These are phyloP conservation scores for Metschnikowia chrysomelidarum DNA, from an alignment of 805 yeast species.

Conservation along the genomic window DNA sequence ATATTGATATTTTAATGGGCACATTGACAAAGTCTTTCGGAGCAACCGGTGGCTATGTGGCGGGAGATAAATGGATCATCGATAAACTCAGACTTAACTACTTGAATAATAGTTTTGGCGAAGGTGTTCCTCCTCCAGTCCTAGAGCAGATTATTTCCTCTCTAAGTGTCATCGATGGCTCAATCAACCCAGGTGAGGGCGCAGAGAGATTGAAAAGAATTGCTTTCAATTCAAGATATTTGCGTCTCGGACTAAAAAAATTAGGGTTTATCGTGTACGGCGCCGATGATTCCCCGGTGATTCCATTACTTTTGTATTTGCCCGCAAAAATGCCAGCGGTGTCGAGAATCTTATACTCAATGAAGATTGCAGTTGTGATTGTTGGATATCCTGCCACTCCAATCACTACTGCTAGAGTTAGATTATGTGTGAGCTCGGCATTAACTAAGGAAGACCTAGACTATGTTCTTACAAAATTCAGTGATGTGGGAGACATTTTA, in stretches of 20 bases:
- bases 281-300: conserved; percentile 93
- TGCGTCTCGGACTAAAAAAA: conserved; percentile 85
- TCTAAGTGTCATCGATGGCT: conserved; percentile 74
- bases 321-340: conserved; percentile 96
- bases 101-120: conserved; percentile 74
- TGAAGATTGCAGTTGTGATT: conserved; percentile 88
- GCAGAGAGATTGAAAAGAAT: conserved; percentile 85
- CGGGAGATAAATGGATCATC: conserved; percentile 67
- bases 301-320: conserved; percentile 80
- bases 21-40: conserved; percentile 97
- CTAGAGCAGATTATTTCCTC: conserved; percentile 84
- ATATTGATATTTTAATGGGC: conserved; percentile 91
- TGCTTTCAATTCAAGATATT: conserved; percentile 93
- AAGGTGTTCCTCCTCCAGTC: conserved; percentile 88
- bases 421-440: conserved; percentile 90
- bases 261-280: conserved; percentile 94
- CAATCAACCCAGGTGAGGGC: conserved; percentile 90
- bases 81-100: conserved; percentile 73
- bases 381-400: conserved; percentile 99
- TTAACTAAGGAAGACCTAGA: conserved; percentile 94
- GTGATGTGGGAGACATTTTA: conserved; percentile 74
- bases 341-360: conserved; percentile 73
- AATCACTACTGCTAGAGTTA: conserved; percentile 79
- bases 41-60: conserved; percentile 97
- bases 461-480: conserved; percentile 63